Base-by-base conservation (phyloP, 2,329 filamentous ascomycete species). In the Nemania sp. region DNA sequence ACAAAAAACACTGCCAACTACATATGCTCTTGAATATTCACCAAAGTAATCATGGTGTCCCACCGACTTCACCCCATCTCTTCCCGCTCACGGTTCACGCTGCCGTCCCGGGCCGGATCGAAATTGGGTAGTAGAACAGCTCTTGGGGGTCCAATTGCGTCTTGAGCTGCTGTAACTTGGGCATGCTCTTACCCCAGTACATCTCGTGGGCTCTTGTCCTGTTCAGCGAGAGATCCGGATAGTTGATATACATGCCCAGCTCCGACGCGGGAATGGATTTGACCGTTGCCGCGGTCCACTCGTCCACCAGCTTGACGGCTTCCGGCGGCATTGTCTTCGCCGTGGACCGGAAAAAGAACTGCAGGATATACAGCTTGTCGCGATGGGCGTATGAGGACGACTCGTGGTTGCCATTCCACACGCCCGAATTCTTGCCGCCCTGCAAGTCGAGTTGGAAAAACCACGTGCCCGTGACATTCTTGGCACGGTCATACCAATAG, bases 291-390 rank as follows among this genome's bases (percentile, higher is more conserved):
- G 64, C 52, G 6, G 68, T 65, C 71, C 71, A 73, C 53, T 64
- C 67, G 46, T 73, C 65, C 17, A 73, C 55, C 15, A 73, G 67
- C 18, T 68, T 67, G 48, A 65, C 57, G 1, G 64, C 69, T 2
- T 60, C 55, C 17, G 64, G 59, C 2, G 71, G 64, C 71, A 78
- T 68, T 69, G 73, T 60, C 20, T 47, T 63, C n/a, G 60, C 65
- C 48, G 65, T 66, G 5, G 63, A 72, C 15, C 77, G 73, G 65
- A 83, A 80, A 54, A 79, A 78, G 54, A 82, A 78, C 58, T 82
- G 78, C 15, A 80, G 76, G 61, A 84, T 81, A 34, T 82, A 75
- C 53, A 83, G 75, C 64, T 78, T 78, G 59, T 78, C 75, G n/a
- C 76, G 76, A 63, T 79, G 77, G 6, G 74, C 76, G 48, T 79